phyloP scores from a whole-genome alignment of 2,329 filamentous ascomycete genomes.

The Orbilia blumenaviensis region DNA sequence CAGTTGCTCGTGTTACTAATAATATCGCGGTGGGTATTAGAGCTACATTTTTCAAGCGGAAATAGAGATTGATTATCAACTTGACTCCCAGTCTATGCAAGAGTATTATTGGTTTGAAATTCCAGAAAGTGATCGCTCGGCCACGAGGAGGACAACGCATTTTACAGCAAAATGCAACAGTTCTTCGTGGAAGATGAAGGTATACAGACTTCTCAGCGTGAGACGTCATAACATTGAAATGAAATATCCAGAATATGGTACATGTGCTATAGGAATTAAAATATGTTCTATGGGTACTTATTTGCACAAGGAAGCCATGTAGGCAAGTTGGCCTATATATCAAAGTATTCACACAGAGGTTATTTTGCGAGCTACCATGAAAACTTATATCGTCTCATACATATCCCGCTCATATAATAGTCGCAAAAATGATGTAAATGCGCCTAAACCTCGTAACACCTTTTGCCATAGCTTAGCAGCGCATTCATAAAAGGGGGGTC shows the following conservation, averaged over 20 bases:
- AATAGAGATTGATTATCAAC: not conserved
- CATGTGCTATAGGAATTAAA: too few species aligned
- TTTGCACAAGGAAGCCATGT: too few species aligned
- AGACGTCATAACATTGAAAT: too few species aligned
- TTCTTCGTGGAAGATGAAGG: too few species aligned
- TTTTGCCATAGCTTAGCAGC: not conserved
- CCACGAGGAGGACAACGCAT: conserved; percentile 7
- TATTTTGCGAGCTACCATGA: too few species aligned
- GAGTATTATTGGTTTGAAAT: not conserved
- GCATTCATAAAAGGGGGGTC: not conserved
- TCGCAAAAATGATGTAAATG: conserved; percentile 15
- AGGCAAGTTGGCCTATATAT: too few species aligned
- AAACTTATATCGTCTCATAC: not conserved
- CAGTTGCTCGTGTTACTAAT: not conserved
- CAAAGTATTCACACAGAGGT: too few species aligned
- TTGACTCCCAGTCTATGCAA: not conserved
- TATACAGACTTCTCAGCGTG: too few species aligned
- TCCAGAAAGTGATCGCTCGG: not conserved
- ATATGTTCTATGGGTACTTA: not conserved
- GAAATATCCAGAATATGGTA: too few species aligned
- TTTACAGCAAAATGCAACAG: conserved; percentile 17
- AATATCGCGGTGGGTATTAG: not conserved
- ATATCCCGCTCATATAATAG: not conserved
- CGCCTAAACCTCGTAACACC: conserved; percentile 1
- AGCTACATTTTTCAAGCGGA: not conserved